Evolutionary conservation across 2,329 filamentous ascomycete genomes (phyloP), one percentile per base, ranked within the genome.

Genomic region (Cyclaneusma minus): DNA sequence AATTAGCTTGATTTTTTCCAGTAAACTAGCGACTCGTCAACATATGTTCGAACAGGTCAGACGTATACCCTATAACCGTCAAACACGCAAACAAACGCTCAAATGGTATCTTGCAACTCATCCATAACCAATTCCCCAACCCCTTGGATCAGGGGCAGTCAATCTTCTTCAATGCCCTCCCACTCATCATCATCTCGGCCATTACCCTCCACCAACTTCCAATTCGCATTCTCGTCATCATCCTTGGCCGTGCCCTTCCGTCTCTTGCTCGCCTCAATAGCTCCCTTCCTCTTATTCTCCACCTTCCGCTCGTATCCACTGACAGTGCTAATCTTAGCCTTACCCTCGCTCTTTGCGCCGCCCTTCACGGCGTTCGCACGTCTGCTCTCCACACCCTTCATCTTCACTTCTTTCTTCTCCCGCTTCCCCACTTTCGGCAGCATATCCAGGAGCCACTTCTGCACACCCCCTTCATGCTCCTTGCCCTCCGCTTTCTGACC

Each of bases 371-470:
- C 45, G 3, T 43, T 44, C 7, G 41, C 50, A 41, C 68, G 53
- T 22, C 84, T 62, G 3, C 70, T 74, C 50, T 85, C 78, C 7
- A 94, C 78, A 5, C 89, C 89, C 37, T 73, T 63, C 46, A 70
- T 70, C 60, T 82, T 91, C 37, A 98, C 52, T 46, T 71, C 71
- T 60, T 87, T 76, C 58, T 78, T 80, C 34, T 85, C 79, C 26
- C 76, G 70, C 62, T 94, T 95, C 41, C 61, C 74, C 12, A 89
- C 70, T 35, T 76, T 76, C 0, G 89, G 89, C 35, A 98, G 59
- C 3, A 82, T 76, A 47, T 93, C 80, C 4, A 95, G 60, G 27
- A 98, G 58, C 85, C 87, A 95, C 49, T 78, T 74, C 44, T 83
- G 73, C 15, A 91, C 64, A 2, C 66, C 68, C 1, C 66, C 63